These are phyloP conservation scores for maize (Zea mays) DNA, from an alignment of 176 grass and related monocot species.

Conservation along the genomic window DNA sequence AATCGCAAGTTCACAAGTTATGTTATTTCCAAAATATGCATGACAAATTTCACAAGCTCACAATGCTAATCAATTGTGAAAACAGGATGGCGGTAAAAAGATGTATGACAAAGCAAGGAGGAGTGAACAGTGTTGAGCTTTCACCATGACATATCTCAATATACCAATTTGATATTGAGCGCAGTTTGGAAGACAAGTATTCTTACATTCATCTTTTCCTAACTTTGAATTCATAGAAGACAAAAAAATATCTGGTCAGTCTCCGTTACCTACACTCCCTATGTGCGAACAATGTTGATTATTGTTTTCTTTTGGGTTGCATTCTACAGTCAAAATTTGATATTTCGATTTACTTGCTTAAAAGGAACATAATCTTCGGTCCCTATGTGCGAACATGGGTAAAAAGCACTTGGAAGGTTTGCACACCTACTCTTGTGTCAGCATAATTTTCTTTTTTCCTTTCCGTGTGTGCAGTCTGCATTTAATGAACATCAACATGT, in stretches of 20 bases:
- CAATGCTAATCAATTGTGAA: background rate
- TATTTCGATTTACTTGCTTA: conserved; percentile 90
- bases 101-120: conserved; percentile 97
- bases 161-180: conserved; percentile 81
- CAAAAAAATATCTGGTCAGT: background rate
- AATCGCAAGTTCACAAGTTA: conserved; percentile 9
- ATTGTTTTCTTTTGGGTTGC: background rate
- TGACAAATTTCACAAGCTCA: conserved; percentile 44
- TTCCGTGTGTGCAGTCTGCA: conserved; percentile 1
- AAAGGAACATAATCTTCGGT: conserved; percentile 94
- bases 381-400: conserved; percentile 94
- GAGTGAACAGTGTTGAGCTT: conserved; percentile 75
- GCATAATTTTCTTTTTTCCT: conserved; percentile 1
- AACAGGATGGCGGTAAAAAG: conserved; percentile 87
- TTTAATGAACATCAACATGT: background rate
- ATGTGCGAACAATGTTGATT: no score
- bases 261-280: background rate
- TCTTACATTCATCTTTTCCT: background rate
- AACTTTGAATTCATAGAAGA: background rate
- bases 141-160: conserved; percentile 84
- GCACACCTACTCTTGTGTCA: conserved; percentile 18
- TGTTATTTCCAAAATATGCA: conserved; percentile 60
- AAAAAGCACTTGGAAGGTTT: conserved; percentile 83
- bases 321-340: conserved; percentile 80
- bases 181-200: conserved; percentile 91